Evolutionary conservation across 2,329 filamentous ascomycete species (phyloP).

Genomic region (Beauveria scarabaeidicola): DNA sequence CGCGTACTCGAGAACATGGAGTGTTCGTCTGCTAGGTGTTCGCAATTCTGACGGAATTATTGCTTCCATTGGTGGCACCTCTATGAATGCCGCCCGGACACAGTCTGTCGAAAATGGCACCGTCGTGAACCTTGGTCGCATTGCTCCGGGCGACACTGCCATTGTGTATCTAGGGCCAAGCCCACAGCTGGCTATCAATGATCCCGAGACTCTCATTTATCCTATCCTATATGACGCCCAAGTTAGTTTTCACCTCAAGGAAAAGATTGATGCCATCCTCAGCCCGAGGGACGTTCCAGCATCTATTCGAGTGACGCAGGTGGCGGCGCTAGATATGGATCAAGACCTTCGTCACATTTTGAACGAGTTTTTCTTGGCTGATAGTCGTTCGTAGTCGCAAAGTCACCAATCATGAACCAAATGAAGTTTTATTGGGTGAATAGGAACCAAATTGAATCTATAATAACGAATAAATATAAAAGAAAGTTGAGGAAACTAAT

Average conservation of each 20-base stretch:
- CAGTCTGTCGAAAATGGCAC: constrained; percentile 4
- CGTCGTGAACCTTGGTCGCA: constrained; percentile 11
- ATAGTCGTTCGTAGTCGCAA: constrained; percentile 9
- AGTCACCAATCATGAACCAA: not conserved
- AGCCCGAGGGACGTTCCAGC: not conserved
- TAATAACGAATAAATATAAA: not conserved
- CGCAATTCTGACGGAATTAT: not conserved
- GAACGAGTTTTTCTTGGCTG: constrained; percentile 15
- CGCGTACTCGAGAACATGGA: constrained; percentile 9
- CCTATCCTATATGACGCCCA: constrained; percentile 15
- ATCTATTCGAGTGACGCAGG: constrained; percentile 12
- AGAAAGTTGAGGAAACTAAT: not conserved
- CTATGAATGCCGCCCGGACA: not conserved
- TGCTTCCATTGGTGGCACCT: not conserved
- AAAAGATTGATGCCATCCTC: constrained; percentile 14
- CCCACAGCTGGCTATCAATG: constrained; percentile 13
- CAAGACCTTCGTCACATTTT: constrained; percentile 15
- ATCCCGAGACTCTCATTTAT: constrained; percentile 12
- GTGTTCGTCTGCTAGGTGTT: constrained; percentile 6
- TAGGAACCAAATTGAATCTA: not conserved
- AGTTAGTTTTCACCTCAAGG: constrained; percentile 14
- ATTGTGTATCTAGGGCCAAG: constrained; percentile 11
- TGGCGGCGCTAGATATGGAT: constrained; percentile 17
- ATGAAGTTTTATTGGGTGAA: not conserved
- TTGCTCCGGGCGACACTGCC: constrained; percentile 8